Evolutionary conservation across 768 basidiomycete species (phyloP).

Genomic region (Hygrocybe punicea): DNA sequence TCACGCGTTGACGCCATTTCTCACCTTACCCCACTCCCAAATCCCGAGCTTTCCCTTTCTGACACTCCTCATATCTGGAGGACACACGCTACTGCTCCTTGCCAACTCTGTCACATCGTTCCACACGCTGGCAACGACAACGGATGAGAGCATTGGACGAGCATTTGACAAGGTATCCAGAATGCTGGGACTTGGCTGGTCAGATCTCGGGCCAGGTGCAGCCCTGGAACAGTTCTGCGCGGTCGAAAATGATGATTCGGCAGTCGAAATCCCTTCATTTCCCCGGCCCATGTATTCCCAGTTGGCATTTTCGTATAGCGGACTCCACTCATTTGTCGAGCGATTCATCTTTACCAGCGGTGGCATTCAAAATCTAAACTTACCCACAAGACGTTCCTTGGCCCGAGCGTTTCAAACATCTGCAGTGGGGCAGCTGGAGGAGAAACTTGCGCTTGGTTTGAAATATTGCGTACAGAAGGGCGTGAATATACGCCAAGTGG

Average conservation of each 20-base stretch:
- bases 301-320: slow-evolving; percentile 75
- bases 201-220: slow-evolving; percentile 66
- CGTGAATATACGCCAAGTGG: slow-evolving; percentile 54
- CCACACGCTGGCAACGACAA: slow-evolving; percentile 67
- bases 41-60: slow-evolving; percentile 78
- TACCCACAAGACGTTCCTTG: slow-evolving; percentile 43
- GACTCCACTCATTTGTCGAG: slow-evolving; percentile 70
- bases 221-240: slow-evolving; percentile 72
- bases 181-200: slow-evolving; percentile 64
- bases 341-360: slow-evolving; percentile 47
- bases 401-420: slow-evolving; percentile 72
- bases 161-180: slow-evolving; percentile 82
- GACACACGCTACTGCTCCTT: slow-evolving; percentile 86
- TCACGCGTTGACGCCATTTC: slow-evolving; percentile 77
- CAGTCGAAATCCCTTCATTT: slow-evolving; percentile 37
- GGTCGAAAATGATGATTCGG: slow-evolving; percentile 26
- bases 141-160: slow-evolving; percentile 73
- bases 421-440: slow-evolving; percentile 68
- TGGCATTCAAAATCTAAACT: slow-evolving; percentile 43
- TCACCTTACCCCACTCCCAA: slow-evolving; percentile 50
- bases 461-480: slow-evolving; percentile 41
- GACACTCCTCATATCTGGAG: slow-evolving; percentile 86
- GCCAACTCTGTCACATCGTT: slow-evolving; percentile 58
- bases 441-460: slow-evolving; percentile 62
- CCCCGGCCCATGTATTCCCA: slow-evolving; percentile 50